These are phyloP conservation scores for Mesembryanthemum crystallinum DNA, from an alignment of 148 eudicot genomes.

Conservation along the genomic window DNA sequence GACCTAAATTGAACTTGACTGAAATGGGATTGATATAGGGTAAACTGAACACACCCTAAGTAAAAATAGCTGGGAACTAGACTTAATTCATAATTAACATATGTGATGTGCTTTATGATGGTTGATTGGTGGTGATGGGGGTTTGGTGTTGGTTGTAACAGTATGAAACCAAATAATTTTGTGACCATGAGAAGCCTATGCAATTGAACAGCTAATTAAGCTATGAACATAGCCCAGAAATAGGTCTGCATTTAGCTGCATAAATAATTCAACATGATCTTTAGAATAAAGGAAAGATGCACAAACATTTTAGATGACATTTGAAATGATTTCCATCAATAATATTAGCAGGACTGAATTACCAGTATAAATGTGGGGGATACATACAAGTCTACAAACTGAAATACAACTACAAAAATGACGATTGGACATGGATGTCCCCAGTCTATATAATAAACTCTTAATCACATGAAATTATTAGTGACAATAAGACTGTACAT, in stretches of 20 bases:
- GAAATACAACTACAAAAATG: neutral
- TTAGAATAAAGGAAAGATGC: neutral
- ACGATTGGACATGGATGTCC: neutral
- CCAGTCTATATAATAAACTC: too few species aligned
- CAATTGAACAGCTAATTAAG: conserved; percentile 1
- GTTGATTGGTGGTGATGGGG: neutral
- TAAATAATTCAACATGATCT: neutral
- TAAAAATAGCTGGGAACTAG: neutral
- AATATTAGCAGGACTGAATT: neutral
- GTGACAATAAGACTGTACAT: too few species aligned
- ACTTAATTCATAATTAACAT: neutral
- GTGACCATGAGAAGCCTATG: neutral
- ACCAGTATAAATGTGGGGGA: neutral
- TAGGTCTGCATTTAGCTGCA: neutral
- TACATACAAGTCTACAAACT: neutral
- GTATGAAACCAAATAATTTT: neutral
- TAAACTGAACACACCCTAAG: too few species aligned
- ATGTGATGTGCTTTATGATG: neutral
- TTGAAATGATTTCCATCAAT: neutral
- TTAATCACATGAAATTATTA: too few species aligned
- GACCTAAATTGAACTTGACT: too few species aligned
- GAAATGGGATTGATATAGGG: too few species aligned
- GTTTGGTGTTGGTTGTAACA: neutral
- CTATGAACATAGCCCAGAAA: neutral
- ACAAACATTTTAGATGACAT: neutral